Evolutionary conservation across 2,329 filamentous ascomycete genomes (phyloP).

Genomic region (Colletotrichum salicis): DNA sequence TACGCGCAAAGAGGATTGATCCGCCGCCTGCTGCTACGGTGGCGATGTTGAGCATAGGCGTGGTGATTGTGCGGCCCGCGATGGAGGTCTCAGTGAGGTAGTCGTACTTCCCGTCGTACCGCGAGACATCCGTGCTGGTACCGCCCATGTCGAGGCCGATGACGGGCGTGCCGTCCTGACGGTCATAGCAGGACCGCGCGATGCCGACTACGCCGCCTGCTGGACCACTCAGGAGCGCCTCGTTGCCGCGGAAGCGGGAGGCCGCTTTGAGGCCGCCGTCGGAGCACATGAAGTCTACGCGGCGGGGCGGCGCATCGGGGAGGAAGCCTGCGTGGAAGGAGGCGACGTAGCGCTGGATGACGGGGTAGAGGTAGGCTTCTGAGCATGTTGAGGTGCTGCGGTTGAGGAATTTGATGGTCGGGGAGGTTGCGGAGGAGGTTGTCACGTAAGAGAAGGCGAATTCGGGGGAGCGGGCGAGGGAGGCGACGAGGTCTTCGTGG

Average conservation of each 20-base stretch:
- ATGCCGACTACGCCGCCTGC: constrained; percentile 79
- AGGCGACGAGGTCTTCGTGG: constrained; percentile 57
- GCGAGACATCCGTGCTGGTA: constrained; percentile 77
- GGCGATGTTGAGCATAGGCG: constrained; percentile 79
- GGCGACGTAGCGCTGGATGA: constrained; percentile 75
- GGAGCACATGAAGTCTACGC: constrained; percentile 75
- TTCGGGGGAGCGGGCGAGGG: constrained; percentile 61
- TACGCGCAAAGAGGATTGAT: constrained; percentile 70
- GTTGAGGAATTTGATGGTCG: constrained; percentile 77
- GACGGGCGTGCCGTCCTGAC: constrained; percentile 71
- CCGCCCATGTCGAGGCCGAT: constrained; percentile 64
- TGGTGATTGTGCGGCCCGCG: constrained; percentile 76
- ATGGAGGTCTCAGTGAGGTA: constrained; percentile 79
- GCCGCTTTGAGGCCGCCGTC: constrained; percentile 60
- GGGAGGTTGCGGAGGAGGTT: constrained; percentile 73
- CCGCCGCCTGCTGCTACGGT: constrained; percentile 69
- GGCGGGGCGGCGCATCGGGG: constrained; percentile 61
- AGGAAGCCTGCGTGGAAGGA: constrained; percentile 72
- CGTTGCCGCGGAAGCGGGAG: constrained; percentile 69
- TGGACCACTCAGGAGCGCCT: constrained; percentile 74
- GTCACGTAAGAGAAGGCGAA: constrained; percentile 76
- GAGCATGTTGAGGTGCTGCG: constrained; percentile 75
- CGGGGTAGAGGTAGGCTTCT: constrained; percentile 78
- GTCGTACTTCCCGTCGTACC: constrained; percentile 76
- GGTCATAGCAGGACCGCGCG: constrained; percentile 74